Percentiles rank a stretch among this genome's conserved stretches.
phyloP scores from a whole-genome alignment of 768 basidiomycete genomes.

The Crepidotus variabilis region DNA sequence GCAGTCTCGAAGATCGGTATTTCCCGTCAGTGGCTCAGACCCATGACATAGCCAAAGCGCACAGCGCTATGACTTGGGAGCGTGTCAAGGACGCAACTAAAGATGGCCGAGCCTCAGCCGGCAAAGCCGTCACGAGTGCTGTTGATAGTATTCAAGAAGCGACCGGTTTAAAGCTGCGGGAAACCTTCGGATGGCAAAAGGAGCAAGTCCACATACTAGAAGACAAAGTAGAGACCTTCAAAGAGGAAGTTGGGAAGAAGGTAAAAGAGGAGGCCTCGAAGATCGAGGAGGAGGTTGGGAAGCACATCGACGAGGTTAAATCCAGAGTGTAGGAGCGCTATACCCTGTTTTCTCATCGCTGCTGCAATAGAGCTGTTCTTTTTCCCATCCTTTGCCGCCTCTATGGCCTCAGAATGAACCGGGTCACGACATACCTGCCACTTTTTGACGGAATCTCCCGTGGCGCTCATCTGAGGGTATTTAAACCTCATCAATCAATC shows the following conservation, averaged over 20 bases:
- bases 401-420: no score
- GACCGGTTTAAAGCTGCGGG: conserved; percentile 71
- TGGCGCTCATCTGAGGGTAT: conserved; percentile 5
- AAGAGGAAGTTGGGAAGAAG: neutral
- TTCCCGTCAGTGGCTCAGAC: conserved; percentile 66
- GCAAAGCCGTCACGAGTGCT: conserved; percentile 38
- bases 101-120: conserved; percentile 41
- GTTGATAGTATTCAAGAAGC: conserved; percentile 58
- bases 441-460: neutral
- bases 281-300: neutral
- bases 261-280: neutral
- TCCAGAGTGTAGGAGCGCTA: neutral
- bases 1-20: conserved; percentile 66
- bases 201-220: neutral
- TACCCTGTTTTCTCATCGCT: neutral
- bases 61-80: conserved; percentile 56
- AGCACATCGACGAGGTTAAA: neutral
- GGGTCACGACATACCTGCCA: no score
- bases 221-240: neutral
- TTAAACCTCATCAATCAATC: conserved; percentile 1
- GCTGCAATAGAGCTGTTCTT: neutral
- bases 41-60: conserved; percentile 61
- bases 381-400: neutral
- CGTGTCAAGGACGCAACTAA: conserved; percentile 48
- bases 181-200: conserved; percentile 33